These are phyloP conservation scores for Phytophthora lateralis DNA, from an alignment of 352 stramenopile species.

Conservation along the genomic window DNA sequence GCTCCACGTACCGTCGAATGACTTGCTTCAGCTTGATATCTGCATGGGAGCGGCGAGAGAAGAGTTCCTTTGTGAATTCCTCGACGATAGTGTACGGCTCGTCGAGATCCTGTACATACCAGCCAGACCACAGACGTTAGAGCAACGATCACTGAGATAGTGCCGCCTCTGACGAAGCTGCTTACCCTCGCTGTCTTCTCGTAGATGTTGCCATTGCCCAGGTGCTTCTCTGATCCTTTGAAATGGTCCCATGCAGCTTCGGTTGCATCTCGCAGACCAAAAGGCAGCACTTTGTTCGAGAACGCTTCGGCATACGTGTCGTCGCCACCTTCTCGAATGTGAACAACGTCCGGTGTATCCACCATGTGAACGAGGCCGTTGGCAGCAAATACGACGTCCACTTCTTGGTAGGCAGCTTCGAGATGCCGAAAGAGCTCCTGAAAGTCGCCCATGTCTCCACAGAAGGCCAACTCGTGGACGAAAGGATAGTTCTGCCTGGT, in stretches of 20 bases:
- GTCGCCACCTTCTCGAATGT: conserved; percentile 30
- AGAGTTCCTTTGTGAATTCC: conserved; percentile 29
- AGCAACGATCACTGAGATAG: background rate
- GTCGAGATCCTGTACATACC: conserved; percentile 3
- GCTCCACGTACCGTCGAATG: conserved; percentile 16
- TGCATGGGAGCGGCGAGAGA: conserved; percentile 16
- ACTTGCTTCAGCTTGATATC: conserved; percentile 28
- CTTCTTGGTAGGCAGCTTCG: conserved; percentile 26
- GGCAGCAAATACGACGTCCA: conserved; percentile 31
- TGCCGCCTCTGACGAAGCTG: background rate
- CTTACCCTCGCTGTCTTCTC: conserved; percentile 31
- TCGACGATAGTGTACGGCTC: conserved; percentile 16
- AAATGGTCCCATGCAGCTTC: conserved; percentile 31
- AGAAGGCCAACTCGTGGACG: conserved; percentile 16
- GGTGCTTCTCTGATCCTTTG: conserved; percentile 33
- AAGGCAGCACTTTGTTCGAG: conserved; percentile 32
- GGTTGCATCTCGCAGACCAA: conserved; percentile 16
- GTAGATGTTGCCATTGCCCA: conserved; percentile 31
- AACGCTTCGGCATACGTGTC: conserved; percentile 33
- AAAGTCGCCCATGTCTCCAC: conserved; percentile 27
- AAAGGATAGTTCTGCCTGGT: conserved; percentile 12
- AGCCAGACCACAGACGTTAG: background rate
- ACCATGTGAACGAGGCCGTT: conserved; percentile 28
- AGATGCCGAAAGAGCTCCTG: conserved; percentile 24
- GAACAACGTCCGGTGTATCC: conserved; percentile 22